Conservation (phyloP, 2,329 filamentous ascomycete species). For the Sclerotinia sclerotiorum region DNA sequence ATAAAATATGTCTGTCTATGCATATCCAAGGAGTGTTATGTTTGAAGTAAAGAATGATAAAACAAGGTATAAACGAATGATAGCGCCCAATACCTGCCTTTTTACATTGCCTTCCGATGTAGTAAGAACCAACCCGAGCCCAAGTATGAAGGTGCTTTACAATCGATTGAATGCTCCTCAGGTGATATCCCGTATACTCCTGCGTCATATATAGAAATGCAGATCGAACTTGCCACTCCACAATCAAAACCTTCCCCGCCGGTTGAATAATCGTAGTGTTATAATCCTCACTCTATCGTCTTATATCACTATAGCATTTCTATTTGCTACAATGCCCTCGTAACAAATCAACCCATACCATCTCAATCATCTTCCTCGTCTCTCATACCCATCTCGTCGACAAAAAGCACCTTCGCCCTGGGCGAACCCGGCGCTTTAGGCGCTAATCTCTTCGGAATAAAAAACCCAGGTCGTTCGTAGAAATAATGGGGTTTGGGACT, state of each 20-base stretch:
- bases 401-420: neutral
- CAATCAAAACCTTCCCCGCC: neutral
- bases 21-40: neutral
- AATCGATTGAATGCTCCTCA: neutral
- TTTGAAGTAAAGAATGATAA: neutral
- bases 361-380: neutral
- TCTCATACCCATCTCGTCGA: neutral
- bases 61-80: neutral
- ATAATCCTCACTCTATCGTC: neutral
- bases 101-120: neutral
- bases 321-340: neutral
- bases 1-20: neutral
- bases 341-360: neutral
- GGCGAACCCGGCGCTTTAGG: neutral
- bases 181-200: neutral
- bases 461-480: constrained; percentile 10
- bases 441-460: neutral
- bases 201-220: neutral
- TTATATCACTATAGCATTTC: neutral
- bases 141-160: neutral
- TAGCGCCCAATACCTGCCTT: neutral
- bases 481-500: constrained; percentile 14
- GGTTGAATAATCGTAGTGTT: neutral
- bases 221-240: neutral
- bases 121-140: neutral